A percentile compares a stretch with the other conserved stretches of the same genome.
Conservation (phyloP, 306 rosid species). For the Crotalaria pallida region DNA sequence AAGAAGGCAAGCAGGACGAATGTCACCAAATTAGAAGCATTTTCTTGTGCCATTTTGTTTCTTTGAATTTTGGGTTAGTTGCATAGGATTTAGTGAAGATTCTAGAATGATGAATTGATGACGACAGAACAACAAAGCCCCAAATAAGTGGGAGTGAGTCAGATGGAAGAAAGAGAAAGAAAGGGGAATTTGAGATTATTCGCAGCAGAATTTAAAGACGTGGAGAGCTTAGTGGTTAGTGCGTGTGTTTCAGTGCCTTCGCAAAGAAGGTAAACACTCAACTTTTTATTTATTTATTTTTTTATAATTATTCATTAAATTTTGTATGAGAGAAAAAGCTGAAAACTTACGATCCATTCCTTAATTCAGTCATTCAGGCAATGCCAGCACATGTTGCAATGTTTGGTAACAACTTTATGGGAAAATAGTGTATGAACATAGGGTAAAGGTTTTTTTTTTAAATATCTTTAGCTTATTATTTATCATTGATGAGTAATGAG, state of each 20-base stretch:
- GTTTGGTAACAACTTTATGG: not conserved
- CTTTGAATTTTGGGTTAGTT: conserved; percentile 18
- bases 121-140: not conserved
- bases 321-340: not conserved
- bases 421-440: too few species aligned
- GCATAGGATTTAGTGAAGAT: conserved; percentile 25
- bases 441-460: too few species aligned
- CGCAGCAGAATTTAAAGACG: not conserved
- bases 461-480: too few species aligned
- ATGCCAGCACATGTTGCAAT: not conserved
- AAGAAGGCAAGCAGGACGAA: conserved; percentile 28
- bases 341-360: conserved; percentile 38
- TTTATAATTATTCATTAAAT: too few species aligned
- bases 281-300: too few species aligned
- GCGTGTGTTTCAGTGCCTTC: conserved; percentile 17
- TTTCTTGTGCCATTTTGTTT: conserved; percentile 27
- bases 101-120: conserved; percentile 6
- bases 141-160: not conserved
- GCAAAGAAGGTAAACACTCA: not conserved
- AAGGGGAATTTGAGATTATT: conserved; percentile 10
- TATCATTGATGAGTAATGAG: too few species aligned
- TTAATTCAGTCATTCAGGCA: conserved; percentile 46
- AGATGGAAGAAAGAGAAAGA: not conserved
- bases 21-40: not conserved
- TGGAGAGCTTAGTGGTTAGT: not conserved